phyloP scores from a whole-genome alignment of 495 filamentous ascomycete genomes.

The Thermothielavioides terrestris region DNA sequence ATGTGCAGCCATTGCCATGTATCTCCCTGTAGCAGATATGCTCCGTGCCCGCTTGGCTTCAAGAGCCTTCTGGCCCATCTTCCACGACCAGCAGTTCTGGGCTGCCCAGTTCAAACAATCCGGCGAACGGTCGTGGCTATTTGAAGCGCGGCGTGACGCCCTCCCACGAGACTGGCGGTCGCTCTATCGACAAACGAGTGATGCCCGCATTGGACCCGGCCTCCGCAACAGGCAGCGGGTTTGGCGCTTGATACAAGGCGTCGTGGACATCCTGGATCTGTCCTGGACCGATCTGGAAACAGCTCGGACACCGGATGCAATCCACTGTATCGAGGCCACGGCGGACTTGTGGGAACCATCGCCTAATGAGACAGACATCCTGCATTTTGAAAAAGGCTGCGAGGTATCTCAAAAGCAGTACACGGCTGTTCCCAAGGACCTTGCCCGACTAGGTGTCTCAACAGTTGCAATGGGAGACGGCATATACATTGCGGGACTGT shows the following conservation, averaged over 20 bases:
- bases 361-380: neutral
- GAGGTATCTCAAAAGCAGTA: neutral
- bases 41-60: neutral
- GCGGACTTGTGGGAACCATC: neutral
- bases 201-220: neutral
- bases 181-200: neutral
- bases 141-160: neutral
- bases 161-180: neutral
- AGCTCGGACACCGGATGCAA: neutral
- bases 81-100: neutral
- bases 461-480: neutral
- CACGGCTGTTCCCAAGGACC: neutral
- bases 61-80: neutral
- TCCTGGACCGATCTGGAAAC: neutral
- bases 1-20: neutral
- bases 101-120: neutral
- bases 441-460: neutral
- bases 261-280: neutral
- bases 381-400: neutral
- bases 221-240: neutral
- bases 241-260: neutral
- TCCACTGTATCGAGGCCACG: neutral
- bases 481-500: neutral
- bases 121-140: neutral
- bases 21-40: neutral